phyloP scores from a whole-genome alignment of 2,329 filamentous ascomycete genomes.

The Elsinoe fawcettii region DNA sequence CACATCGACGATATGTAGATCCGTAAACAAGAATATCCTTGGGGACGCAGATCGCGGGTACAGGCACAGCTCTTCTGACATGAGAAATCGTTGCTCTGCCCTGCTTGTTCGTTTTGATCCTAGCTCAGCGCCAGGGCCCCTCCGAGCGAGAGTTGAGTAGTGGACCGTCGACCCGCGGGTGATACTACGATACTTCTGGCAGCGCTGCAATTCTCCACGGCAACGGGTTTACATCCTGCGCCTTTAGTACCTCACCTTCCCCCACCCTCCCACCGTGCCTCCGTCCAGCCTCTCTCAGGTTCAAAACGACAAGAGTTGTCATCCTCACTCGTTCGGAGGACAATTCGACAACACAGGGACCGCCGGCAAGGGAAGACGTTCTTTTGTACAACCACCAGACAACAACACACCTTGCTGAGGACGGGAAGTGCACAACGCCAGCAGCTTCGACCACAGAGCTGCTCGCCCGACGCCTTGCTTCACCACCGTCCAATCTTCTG shows the following conservation, averaged over 20 bases:
- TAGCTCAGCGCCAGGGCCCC: conserved; percentile 6
- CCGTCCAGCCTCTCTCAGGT: conserved; percentile 12
- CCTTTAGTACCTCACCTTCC: conserved; percentile 14
- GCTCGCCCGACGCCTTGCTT: conserved; percentile 3
- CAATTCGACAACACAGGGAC: neutral
- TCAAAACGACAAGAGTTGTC: conserved; percentile 13
- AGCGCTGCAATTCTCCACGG: conserved; percentile 13
- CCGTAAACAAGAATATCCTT: conserved; percentile 15
- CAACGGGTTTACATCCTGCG: conserved; percentile 13
- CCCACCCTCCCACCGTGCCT: conserved; percentile 1
- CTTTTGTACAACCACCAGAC: neutral
- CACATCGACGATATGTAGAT: conserved; percentile 15
- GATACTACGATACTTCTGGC: neutral
- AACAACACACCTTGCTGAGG: conserved; percentile 4
- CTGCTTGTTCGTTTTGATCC: conserved; percentile 4
- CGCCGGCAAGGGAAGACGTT: conserved; percentile 12
- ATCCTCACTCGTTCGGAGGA: conserved; percentile 16
- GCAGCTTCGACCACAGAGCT: neutral
- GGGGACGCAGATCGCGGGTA: conserved; percentile 13
- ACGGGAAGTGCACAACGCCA: neutral
- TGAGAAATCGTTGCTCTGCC: conserved; percentile 4
- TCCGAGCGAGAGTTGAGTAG: neutral
- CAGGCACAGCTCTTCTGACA: neutral
- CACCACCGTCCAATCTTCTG: conserved; percentile 3
- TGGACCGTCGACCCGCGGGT: conserved; percentile 11